Conservation (phyloP, 257 asterid species). For the Solanum raphanifolium region DNA sequence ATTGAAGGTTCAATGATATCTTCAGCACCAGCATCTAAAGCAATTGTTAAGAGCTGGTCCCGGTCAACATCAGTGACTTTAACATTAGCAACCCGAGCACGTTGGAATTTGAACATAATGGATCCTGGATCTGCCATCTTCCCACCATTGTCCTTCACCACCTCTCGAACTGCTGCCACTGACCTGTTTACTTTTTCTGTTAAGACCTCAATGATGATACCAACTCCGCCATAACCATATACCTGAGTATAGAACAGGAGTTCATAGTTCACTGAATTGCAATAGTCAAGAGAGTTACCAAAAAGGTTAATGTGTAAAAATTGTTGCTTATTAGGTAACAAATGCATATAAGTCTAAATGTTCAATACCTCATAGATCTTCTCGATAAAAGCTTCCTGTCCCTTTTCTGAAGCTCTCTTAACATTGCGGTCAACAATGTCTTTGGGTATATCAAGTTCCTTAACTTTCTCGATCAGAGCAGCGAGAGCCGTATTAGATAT, state of each 20-base stretch:
- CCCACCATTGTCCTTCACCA: constrained; percentile 69
- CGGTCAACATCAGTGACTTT: constrained; percentile 55
- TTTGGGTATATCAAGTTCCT: constrained; percentile 86
- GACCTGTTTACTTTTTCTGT: constrained; percentile 85
- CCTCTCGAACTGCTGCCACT: constrained; percentile 63
- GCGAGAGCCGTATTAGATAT: constrained; percentile 72
- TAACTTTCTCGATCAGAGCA: constrained; percentile 69
- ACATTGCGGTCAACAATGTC: constrained; percentile 81
- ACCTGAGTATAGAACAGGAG: constrained; percentile 27
- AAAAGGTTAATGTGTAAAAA: not conserved
- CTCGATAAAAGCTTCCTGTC: constrained; percentile 77
- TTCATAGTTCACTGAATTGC: not conserved
- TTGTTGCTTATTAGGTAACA: not conserved
- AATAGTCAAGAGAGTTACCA: not conserved
- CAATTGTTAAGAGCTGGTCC: constrained; percentile 63
- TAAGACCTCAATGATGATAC: constrained; percentile 69
- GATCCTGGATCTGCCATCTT: constrained; percentile 97
- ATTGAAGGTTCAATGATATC: constrained; percentile 69
- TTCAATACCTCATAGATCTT: constrained; percentile 69
- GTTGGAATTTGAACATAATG: constrained; percentile 69
- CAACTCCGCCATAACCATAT: constrained; percentile 93
- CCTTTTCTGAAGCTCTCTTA: constrained; percentile 89
- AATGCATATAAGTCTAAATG: not conserved
- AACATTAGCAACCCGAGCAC: constrained; percentile 66
- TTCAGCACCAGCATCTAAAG: constrained; percentile 90